A percentile compares a stretch with the other conserved stretches of the same genome.
Conservation (phyloP, 495 filamentous ascomycete genomes). For the Penicillium odoratum region DNA sequence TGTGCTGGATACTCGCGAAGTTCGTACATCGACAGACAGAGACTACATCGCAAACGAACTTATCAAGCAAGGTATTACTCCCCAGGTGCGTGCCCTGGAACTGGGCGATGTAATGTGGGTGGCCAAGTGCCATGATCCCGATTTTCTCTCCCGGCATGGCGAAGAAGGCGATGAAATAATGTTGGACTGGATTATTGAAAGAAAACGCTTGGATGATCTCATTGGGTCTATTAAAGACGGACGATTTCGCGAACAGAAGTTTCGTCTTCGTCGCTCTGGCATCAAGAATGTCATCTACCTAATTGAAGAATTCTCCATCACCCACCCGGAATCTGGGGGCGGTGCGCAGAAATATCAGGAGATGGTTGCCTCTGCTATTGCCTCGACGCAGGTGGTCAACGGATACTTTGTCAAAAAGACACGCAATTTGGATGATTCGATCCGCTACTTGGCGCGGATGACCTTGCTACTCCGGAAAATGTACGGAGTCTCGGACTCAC, state of each 20-base stretch:
- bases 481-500: slow-evolving; percentile 54
- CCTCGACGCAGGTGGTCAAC: slow-evolving; percentile 78
- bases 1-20: slow-evolving; percentile 75
- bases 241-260: slow-evolving; percentile 84
- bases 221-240: slow-evolving; percentile 79
- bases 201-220: slow-evolving; percentile 81
- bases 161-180: slow-evolving; percentile 73
- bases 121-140: slow-evolving; percentile 64
- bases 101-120: slow-evolving; percentile 83
- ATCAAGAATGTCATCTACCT: slow-evolving; percentile 77
- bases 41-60: slow-evolving; percentile 78
- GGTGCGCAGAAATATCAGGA: slow-evolving; percentile 58
- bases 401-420: slow-evolving; percentile 83
- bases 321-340: slow-evolving; percentile 33
- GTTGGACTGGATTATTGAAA: slow-evolving; percentile 79
- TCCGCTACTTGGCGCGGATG: slow-evolving; percentile 75
- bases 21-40: slow-evolving; percentile 72
- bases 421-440: slow-evolving; percentile 73
- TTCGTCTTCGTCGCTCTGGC: slow-evolving; percentile 69
- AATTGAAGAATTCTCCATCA: slow-evolving; percentile 70
- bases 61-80: slow-evolving; percentile 60
- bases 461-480: slow-evolving; percentile 65
- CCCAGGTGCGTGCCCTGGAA: slow-evolving; percentile 65
- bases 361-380: slow-evolving; percentile 70
- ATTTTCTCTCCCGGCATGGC: slow-evolving; percentile 53